Evolutionary conservation across 495 filamentous ascomycete species (phyloP).

Genomic region (Wilcoxina mikolae): DNA sequence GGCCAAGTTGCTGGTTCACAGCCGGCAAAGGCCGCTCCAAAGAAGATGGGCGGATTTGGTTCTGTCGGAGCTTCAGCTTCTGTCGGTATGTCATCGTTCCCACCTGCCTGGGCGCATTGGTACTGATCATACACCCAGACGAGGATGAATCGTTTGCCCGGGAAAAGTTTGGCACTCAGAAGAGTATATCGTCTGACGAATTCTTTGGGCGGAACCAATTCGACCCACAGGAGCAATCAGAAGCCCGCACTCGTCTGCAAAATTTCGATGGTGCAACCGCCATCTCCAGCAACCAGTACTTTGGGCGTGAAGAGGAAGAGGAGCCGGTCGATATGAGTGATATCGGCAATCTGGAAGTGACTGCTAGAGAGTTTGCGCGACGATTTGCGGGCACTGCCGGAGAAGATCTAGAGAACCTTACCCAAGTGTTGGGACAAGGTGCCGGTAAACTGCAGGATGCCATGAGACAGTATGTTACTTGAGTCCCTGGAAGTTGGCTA

Average conservation of each 20-base stretch:
- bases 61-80: slow-evolving; percentile 51
- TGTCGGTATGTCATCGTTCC: slow-evolving; percentile 52
- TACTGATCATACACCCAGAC: slow-evolving; percentile 33
- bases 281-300: slow-evolving; percentile 93
- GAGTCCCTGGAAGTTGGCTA: not conserved
- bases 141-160: slow-evolving; percentile 62
- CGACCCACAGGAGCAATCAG: slow-evolving; percentile 62
- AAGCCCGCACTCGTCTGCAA: slow-evolving; percentile 73
- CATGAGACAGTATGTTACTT: slow-evolving; percentile 64
- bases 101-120: not conserved
- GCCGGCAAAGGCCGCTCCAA: slow-evolving; percentile 33
- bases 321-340: slow-evolving; percentile 43
- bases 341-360: slow-evolving; percentile 78
- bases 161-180: slow-evolving; percentile 75
- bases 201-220: slow-evolving; percentile 87
- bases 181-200: slow-evolving; percentile 93
- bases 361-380: slow-evolving; percentile 85
- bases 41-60: slow-evolving; percentile 73
- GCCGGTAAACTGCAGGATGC: slow-evolving; percentile 75
- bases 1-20: slow-evolving; percentile 65
- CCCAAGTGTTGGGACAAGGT: slow-evolving; percentile 66
- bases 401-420: slow-evolving; percentile 85
- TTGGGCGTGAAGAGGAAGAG: slow-evolving; percentile 71
- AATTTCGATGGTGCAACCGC: slow-evolving; percentile 83
- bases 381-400: slow-evolving; percentile 89